Conservation (phyloP, 441 rosid genomes). For the Capsella rubella region DNA sequence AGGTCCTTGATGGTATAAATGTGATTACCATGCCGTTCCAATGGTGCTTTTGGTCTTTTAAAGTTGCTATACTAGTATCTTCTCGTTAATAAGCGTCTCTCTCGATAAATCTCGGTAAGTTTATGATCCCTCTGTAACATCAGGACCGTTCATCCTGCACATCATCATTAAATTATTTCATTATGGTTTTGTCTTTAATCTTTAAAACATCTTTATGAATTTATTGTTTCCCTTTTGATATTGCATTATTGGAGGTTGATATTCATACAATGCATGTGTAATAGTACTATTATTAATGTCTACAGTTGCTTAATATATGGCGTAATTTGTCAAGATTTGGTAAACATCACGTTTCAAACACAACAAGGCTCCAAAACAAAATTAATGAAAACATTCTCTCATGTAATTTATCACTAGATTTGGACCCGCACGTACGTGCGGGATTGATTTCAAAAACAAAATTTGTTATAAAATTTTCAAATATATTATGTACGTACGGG, state of each 20-base stretch:
- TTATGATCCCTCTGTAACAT: slow-evolving; percentile 21
- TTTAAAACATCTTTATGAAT: not conserved
- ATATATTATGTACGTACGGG: too few relatives aligned
- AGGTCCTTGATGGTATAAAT: slow-evolving; percentile 14
- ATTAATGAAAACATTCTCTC: slow-evolving; percentile 8
- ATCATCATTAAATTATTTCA: not conserved
- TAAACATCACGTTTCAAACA: slow-evolving; percentile 27
- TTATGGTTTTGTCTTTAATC: not conserved
- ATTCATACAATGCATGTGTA: not conserved
- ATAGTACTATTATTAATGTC: too few relatives aligned
- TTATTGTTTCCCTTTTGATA: not conserved
- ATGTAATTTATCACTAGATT: not conserved
- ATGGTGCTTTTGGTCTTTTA: not conserved
- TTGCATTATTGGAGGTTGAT: not conserved
- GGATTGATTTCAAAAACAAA: too few relatives aligned
- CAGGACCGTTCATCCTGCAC: slow-evolving; percentile 26
- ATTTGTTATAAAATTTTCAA: too few relatives aligned
- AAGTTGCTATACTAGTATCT: not conserved
- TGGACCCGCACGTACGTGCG: too few relatives aligned
- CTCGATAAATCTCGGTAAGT: slow-evolving; percentile 20
- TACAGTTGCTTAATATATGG: too few relatives aligned
- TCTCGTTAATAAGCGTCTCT: slow-evolving; percentile 19
- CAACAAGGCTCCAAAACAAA: slow-evolving; percentile 21
- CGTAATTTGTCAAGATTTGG: slow-evolving; percentile 18
- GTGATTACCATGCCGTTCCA: not conserved